These are phyloP conservation scores for Brachypodium distachyon DNA, from an alignment of 202 grass and related monocot genomes.

Conservation along the genomic window DNA sequence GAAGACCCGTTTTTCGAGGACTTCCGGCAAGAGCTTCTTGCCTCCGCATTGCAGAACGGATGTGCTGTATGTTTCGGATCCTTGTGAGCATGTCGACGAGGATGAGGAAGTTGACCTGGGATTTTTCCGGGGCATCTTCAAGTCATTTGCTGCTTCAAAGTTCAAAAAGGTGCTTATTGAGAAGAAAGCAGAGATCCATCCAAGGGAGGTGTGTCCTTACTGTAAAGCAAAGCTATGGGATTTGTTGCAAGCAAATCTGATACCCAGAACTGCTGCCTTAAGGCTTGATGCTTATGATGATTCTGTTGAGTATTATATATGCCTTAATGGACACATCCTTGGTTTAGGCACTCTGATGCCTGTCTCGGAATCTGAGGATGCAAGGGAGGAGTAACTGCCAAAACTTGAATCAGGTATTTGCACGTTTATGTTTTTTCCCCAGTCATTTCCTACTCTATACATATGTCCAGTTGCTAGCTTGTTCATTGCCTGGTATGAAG, in stretches of 20 bases:
- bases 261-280: constrained; percentile 48
- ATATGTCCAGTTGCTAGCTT: background rate
- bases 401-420: constrained; percentile 31
- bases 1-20: constrained; percentile 78
- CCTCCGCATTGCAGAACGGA: constrained; percentile 69
- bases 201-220: constrained; percentile 75
- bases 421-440: background rate
- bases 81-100: constrained; percentile 95
- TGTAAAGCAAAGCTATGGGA: constrained; percentile 94
- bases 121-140: constrained; percentile 91
- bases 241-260: constrained; percentile 87
- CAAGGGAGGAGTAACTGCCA: constrained; percentile 30
- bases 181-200: constrained; percentile 67
- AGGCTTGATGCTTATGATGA: constrained; percentile 79
- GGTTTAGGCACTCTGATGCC: constrained; percentile 75
- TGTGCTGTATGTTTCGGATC: constrained; percentile 89
- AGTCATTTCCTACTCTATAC: background rate
- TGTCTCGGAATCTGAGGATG: constrained; percentile 81
- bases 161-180: constrained; percentile 90
- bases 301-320: constrained; percentile 90
- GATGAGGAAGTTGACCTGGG: constrained; percentile 95
- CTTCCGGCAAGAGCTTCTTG: constrained; percentile 79
- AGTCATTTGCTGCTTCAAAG: constrained; percentile 76
- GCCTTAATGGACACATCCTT: constrained; percentile 94
- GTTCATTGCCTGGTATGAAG: background rate